Evolutionary conservation across 2,329 filamentous ascomycete species (phyloP).

Genomic region (Epicoccum nigrum): DNA sequence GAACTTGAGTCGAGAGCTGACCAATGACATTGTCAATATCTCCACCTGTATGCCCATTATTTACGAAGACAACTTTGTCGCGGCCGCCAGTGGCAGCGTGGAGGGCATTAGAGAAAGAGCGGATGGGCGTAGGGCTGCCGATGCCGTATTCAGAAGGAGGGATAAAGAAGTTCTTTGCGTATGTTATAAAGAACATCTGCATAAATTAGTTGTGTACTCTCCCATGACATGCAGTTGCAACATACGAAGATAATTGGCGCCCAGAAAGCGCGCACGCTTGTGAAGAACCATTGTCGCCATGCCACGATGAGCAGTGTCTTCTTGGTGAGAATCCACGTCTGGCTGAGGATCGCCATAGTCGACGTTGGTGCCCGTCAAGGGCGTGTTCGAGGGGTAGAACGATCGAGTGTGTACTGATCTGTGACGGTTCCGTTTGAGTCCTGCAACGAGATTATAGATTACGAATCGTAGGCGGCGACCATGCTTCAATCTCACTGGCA

Average conservation of each 20-base stretch:
- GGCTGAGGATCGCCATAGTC: constrained; percentile 50
- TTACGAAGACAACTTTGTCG: constrained; percentile 76
- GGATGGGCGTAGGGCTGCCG: constrained; percentile 65
- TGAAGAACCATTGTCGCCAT: constrained; percentile 60
- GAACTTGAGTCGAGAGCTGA: constrained; percentile 64
- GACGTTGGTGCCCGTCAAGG: constrained; percentile 27
- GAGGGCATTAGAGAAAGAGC: constrained; percentile 69
- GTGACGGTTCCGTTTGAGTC: background rate
- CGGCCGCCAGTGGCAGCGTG: constrained; percentile 62
- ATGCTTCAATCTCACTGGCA: constrained; percentile 6
- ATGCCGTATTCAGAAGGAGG: constrained; percentile 79
- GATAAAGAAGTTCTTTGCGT: constrained; percentile 82
- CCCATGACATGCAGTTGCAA: background rate
- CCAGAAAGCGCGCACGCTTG: constrained; percentile 61
- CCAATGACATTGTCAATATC: constrained; percentile 75
- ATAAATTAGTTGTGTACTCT: constrained; percentile 15
- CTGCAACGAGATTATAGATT: constrained; percentile 6
- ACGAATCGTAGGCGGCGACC: constrained; percentile 3
- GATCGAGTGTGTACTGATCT: background rate
- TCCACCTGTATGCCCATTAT: constrained; percentile 71
- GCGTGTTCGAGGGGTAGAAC: constrained; percentile 11
- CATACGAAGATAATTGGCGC: constrained; percentile 61
- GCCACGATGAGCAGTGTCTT: constrained; percentile 64
- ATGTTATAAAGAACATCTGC: constrained; percentile 60
- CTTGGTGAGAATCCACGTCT: constrained; percentile 62